Base-by-base conservation (phyloP, 495 filamentous ascomycete genomes). In the Lophiotrema nucula region DNA sequence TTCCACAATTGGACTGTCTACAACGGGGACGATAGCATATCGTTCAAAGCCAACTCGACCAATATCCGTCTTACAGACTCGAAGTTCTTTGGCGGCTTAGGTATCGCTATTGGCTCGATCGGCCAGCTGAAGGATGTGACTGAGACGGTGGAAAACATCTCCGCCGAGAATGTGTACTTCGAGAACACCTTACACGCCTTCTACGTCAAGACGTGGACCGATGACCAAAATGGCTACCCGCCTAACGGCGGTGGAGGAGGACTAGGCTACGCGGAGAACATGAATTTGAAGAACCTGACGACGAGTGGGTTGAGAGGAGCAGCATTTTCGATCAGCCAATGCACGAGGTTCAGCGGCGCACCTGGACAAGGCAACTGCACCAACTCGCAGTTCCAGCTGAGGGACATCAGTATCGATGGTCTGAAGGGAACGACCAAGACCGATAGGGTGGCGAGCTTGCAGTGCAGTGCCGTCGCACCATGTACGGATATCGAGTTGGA, bases 51-150 rank as follows among this genome's bases (percentile, higher is more conserved):
- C 21, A 68, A 68, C 46, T 52, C 49, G 11, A 68, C 66, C 0
- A 60, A 63, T 26, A 62, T 66, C 24, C 19, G 18, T 45, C 31
- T 68, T 5, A 26, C 49, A 15, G 47, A 68, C 49, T 38, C 35
- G 11, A 57, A 26, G 8, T 68, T 62, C 47, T 46, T 47, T 31
- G 54, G 54, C 19, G 49, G 49, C 4, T 24, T 70, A 65, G 52
- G 70, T 66, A 67, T 66, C 47, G 69, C 76, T 0, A 70, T 80
- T 33, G 77, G 76, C 0, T 75, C 71, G 28, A 72, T 80, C n/a
- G 76, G 77, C 1, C 77, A 80, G 51, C 77, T 73, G 47, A 67
- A 73, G 0, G 69, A 53, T 19, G 45, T 61, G 8, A 74, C 66
- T 47, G 77, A 78, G 43, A 73, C 67, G 0, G 62, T 77, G 19